These are phyloP conservation scores for Toxicodendron radicans DNA, from an alignment of 345 rosid genomes.

Conservation along the genomic window DNA sequence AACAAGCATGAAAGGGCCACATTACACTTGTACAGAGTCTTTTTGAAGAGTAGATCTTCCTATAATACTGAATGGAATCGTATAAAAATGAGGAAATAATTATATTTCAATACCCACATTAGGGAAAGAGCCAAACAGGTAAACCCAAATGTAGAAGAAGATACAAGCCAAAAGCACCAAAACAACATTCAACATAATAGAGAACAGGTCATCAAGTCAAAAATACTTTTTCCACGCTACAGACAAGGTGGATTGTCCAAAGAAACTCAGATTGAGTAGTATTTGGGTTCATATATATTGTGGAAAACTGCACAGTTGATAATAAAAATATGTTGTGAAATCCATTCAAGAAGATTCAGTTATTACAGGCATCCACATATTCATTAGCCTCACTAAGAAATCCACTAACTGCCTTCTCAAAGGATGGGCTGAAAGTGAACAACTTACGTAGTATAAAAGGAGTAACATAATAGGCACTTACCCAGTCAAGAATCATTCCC, in stretches of 20 bases:
- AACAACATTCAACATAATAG: not conserved
- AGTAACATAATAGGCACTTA: constrained; percentile 30
- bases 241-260: not conserved
- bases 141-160: not conserved
- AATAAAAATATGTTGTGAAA: no score
- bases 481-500: constrained; percentile 91
- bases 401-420: not conserved
- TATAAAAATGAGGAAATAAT: not conserved
- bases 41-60: not conserved
- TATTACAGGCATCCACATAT: not conserved
- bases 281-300: not conserved
- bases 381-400: not conserved
- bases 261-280: not conserved
- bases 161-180: not conserved
- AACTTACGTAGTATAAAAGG: not conserved
- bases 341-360: not conserved
- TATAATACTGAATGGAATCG: no score
- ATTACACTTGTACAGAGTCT: not conserved
- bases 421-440: not conserved
- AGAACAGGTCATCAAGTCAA: not conserved
- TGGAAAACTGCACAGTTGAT: not conserved
- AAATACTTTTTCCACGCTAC: not conserved
- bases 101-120: not conserved
- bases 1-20: not conserved
- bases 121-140: not conserved